phyloP scores from a whole-genome alignment of 225 moss, liverwort and hornwort species.

The Ulota crispa region DNA sequence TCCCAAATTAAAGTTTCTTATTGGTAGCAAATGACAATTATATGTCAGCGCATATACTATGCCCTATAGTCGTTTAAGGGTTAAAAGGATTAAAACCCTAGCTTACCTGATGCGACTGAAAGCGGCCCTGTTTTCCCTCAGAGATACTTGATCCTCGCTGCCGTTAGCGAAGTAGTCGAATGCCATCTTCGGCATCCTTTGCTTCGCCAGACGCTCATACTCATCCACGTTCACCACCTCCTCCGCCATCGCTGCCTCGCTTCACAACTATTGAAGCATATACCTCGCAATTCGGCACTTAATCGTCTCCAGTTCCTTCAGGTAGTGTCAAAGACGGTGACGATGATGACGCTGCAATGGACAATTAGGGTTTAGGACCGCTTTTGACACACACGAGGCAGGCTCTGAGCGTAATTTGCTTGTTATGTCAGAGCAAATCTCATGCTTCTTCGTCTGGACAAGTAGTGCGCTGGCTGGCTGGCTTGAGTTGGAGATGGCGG shows the following conservation, averaged over 20 bases:
- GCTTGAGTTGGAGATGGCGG: not conserved
- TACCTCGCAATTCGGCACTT: not conserved
- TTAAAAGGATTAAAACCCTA: too few relatives aligned
- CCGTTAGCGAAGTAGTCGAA: constrained; percentile 84
- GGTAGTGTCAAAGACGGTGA: not conserved
- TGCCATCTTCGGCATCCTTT: constrained; percentile 76
- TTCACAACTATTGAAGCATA: not conserved
- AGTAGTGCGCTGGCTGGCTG: not conserved
- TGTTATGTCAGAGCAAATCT: not conserved
- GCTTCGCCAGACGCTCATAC: constrained; percentile 74
- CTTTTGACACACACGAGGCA: constrained; percentile 19
- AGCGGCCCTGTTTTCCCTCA: constrained; percentile 74
- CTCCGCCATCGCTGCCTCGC: constrained; percentile 30
- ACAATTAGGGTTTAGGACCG: too few relatives aligned
- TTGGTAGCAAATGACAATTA: too few relatives aligned
- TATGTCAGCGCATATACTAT: too few relatives aligned
- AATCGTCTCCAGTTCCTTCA: not conserved
- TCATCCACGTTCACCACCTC: constrained; percentile 71
- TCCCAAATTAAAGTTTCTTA: too few relatives aligned
- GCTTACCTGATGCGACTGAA: constrained; percentile 68
- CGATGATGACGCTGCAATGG: constrained; percentile 1
- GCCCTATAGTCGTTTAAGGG: too few relatives aligned
- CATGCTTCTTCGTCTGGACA: not conserved
- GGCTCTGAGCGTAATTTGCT: not conserved
- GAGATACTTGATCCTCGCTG: constrained; percentile 79